Base-by-base conservation (phyloP, 1,139 yeast species). In the Taiozyma sp. region DNA sequence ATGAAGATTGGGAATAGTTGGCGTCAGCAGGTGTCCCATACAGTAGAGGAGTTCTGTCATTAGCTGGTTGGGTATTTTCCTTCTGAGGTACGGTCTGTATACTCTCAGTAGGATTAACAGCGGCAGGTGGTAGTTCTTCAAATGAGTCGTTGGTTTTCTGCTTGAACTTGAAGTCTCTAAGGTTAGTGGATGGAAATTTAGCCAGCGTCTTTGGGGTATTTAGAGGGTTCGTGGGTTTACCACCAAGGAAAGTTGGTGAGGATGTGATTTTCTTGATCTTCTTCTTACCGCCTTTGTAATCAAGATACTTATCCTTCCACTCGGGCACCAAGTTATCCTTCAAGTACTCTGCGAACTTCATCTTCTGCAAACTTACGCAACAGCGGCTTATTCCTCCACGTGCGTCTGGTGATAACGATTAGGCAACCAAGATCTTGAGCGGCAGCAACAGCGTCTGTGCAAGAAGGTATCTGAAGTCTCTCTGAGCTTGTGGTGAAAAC, bases 251-350 rank as follows among this genome's bases (percentile, higher is more conserved):
- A 42, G 40, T 50, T 47, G 62, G 56, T 7, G 60, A 48, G 34
- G 43, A 43, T 13, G 56, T 53, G n/a, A 78, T 61, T 56, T 73
- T 74, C 62, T 80, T 80, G 43, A 83, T 71, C 59, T 74, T 73
- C 68, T 80, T 80, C 66, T 82, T 82, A 21, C 87, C 87, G 28
- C 69, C 69, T 63, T 84, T 85, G 64, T 90, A 90, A 66, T 88
- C 83, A 42, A 90, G 72, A 61, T 90, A 89, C 64, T 85, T 90
- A 53, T 80, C 81, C 59, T 81, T 76, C 97, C 97, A 89, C 66
- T 89, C 97, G 2, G 96, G 96, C 48, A 68, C 72, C 54, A 68
- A 56, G 46, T 66, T 66, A 47, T 69, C 72, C 26, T 61, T 54
- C 34, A 69, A 56, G 48, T 58, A 62, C 64, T 63, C 60, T 42